Base-by-base conservation (phyloP, 441 rosid genomes). In the Raphanus hybrid region DNA sequence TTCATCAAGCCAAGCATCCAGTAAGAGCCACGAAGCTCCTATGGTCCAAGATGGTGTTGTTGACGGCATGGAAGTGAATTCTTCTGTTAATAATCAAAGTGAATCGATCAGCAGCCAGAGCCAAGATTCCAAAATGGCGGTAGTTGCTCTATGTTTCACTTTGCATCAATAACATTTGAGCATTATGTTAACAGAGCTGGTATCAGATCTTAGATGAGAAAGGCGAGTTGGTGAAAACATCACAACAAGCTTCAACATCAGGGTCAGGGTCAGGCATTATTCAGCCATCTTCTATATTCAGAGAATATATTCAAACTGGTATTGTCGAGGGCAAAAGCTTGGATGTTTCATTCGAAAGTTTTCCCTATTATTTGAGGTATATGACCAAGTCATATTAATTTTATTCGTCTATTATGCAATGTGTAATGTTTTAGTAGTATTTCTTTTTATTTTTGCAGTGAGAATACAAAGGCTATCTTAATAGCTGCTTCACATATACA, bases 401-500 rank as follows among this genome's bases (percentile, higher is more conserved):
- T 34, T 34, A 5, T 1, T 34, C 7, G 39, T 34, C 7, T 34
- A 34, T 6, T 39, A 39, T 8, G 10, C 43, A 39, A 39, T 39
- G 23, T 18, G 14, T 73, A 35, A 52, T 57, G 15, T 65, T 60
- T 60, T 20, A 20, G 41, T 60, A 23, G 64, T 45, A 37, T 67
- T 67, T 45, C 65, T 60, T 18, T 77, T 64, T 55, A 39, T 76
- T 83, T 61, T 68, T 74, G 73, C 89, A 95, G 99, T 80, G 97
- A 91, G 74, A 82, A 90, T n/a, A 95, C 98, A 35, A 91, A 87
- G 87, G 88, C 86, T 71, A 87, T 91, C 81, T 82, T 95, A 86
- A 70, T 87, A 72, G 82, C 89, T 83, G 85, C 92, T 37, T 90
- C 96, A 57, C 87, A 83, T 75, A 66, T 93, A 67, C 94, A 88